Evolutionary conservation across 2,329 filamentous ascomycete species (phyloP).

Genomic region (Pseudocercospora fuligena): DNA sequence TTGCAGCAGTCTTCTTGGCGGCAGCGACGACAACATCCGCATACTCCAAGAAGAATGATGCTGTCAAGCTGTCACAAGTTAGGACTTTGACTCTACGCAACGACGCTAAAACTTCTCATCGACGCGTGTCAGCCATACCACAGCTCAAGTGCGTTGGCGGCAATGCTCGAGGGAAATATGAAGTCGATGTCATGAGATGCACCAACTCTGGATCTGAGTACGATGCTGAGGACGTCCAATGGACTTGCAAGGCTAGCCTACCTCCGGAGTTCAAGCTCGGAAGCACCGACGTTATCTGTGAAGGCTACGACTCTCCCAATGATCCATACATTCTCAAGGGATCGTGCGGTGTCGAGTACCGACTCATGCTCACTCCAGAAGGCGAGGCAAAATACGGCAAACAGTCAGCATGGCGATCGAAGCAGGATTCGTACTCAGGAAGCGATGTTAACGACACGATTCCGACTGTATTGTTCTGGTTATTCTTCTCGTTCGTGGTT

Average conservation of each 20-base stretch:
- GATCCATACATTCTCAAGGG: conserved; percentile 90
- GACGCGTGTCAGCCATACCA: conserved; percentile 75
- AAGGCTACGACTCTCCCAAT: conserved; percentile 77
- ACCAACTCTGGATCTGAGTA: conserved; percentile 84
- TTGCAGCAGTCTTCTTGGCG: conserved; percentile 16
- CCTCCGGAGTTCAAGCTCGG: conserved; percentile 74
- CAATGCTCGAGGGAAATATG: conserved; percentile 65
- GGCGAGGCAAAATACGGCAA: conserved; percentile 51
- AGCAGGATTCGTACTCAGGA: conserved; percentile 1
- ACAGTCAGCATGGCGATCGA: not conserved
- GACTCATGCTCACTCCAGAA: conserved; percentile 73
- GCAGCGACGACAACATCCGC: conserved; percentile 17
- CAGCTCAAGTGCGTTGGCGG: conserved; percentile 75
- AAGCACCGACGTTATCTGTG: conserved; percentile 87
- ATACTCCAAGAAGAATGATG: conserved; percentile 36
- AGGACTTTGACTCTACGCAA: conserved; percentile 77
- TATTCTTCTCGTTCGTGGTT: conserved; percentile 33
- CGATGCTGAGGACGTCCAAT: conserved; percentile 79
- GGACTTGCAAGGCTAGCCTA: conserved; percentile 77
- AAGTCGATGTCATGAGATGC: conserved; percentile 84
- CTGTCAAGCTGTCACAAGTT: conserved; percentile 66
- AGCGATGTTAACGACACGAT: conserved; percentile 9
- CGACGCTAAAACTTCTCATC: conserved; percentile 70
- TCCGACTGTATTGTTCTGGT: conserved; percentile 19
- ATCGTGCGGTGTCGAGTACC: conserved; percentile 91